A percentile compares a stretch with the other conserved stretches of the same genome.
Evolutionary conservation across 2,329 filamentous ascomycete genomes (phyloP).

Genomic region (Fusarium nematophilum): DNA sequence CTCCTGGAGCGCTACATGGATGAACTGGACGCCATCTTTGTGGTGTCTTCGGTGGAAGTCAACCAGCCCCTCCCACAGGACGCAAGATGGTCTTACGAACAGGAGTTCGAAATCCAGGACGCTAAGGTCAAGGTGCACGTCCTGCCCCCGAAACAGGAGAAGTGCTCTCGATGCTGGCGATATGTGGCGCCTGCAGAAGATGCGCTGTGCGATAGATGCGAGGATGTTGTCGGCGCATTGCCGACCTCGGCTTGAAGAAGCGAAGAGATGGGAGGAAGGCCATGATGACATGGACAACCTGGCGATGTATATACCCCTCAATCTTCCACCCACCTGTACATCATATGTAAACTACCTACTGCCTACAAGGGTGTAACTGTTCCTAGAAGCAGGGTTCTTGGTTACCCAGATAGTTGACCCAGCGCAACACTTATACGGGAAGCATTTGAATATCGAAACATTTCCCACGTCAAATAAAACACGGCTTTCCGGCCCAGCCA

Average conservation of each 20-base stretch:
- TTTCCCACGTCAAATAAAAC: background rate
- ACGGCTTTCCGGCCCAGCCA: background rate
- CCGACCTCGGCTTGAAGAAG: conserved; percentile 19
- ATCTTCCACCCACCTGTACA: conserved; percentile 29
- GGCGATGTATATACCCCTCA: conserved; percentile 25
- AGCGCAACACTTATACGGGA: conserved; percentile 6
- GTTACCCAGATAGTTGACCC: conserved; percentile 18
- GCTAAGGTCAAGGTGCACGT: conserved; percentile 55
- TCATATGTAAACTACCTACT: conserved; percentile 34
- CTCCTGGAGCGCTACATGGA: conserved; percentile 55
- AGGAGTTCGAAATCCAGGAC: conserved; percentile 56
- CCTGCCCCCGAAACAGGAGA: conserved; percentile 65
- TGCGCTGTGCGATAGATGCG: conserved; percentile 78
- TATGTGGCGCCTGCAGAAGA: conserved; percentile 78
- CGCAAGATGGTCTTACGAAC: conserved; percentile 55
- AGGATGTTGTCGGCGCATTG: conserved; percentile 64
- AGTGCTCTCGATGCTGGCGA: conserved; percentile 92
- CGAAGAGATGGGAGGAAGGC: conserved; percentile 9
- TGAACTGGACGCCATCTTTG: conserved; percentile 74
- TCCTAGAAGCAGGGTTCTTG: conserved; percentile 4
- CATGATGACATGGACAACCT: conserved; percentile 3
- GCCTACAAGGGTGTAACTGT: background rate
- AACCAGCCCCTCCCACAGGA: conserved; percentile 48
- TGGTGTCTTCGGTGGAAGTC: conserved; percentile 73
- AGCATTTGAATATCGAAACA: background rate